A percentile compares a stretch with the other conserved stretches of the same genome.
Conservation (phyloP, 805 yeast species). For the Henningerozyma blattae region DNA sequence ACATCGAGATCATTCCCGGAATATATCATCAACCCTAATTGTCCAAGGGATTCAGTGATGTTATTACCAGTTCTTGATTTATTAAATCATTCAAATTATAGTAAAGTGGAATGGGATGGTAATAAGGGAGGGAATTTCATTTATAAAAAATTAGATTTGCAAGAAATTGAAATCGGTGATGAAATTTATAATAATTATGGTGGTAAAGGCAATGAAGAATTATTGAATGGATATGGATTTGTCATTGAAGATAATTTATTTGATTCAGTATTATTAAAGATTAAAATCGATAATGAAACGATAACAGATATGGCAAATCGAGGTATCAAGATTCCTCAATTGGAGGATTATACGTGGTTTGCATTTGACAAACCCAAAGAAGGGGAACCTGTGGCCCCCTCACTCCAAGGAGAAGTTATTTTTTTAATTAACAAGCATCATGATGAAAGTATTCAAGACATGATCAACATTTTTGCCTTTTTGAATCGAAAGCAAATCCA, state of each 20-base stretch:
- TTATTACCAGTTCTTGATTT: slow-evolving; percentile 70
- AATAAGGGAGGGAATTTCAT: slow-evolving; percentile 37
- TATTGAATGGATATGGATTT: slow-evolving; percentile 56
- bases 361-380: slow-evolving; percentile 22
- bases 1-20: slow-evolving; percentile 78
- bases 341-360: slow-evolving; percentile 30
- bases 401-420: slow-evolving; percentile 22
- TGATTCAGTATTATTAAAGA: slow-evolving; percentile 51
- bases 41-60: slow-evolving; percentile 39
- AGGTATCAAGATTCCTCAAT: slow-evolving; percentile 27
- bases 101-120: slow-evolving; percentile 57
- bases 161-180: slow-evolving; percentile 12
- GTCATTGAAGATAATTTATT: slow-evolving; percentile 41
- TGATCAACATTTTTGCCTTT: slow-evolving; percentile 23
- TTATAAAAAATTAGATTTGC: slow-evolving; percentile 17
- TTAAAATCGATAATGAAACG: slow-evolving; percentile 31
- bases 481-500: slow-evolving; percentile 25
- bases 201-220: slow-evolving; percentile 79
- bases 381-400: slow-evolving; percentile 1
- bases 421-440: slow-evolving; percentile 22
- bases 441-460: slow-evolving; percentile 7
- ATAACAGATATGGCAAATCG: slow-evolving; percentile 18
- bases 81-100: slow-evolving; percentile 54
- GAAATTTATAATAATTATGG: slow-evolving; percentile 80
- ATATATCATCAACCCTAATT: slow-evolving; percentile 25